Evolutionary conservation across 148 eudicot species (phyloP), one percentile per base, ranked within the genome.

Genomic region (Polygonum aviculare): DNA sequence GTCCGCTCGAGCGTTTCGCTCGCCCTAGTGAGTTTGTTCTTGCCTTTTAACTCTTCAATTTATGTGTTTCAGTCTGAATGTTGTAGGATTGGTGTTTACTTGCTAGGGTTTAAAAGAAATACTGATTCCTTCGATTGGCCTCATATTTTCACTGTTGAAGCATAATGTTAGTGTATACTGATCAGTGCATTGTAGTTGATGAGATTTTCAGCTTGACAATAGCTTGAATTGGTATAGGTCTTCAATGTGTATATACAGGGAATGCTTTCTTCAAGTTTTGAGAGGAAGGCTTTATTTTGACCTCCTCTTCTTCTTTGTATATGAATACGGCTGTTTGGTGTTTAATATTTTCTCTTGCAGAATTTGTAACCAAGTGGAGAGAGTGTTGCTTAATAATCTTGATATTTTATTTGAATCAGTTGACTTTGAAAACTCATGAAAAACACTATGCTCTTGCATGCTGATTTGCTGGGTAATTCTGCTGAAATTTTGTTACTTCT

Each of bases 291-390:
- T 67, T 44, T 67, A 41, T 38, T 67, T 63, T 67, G 35, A 67
- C 18, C 72, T 67, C 72, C 36, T 38, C 41, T 67, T 67, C 72
- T 67, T 67, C 31, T 26, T 67, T 18, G 16, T n/a, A 67, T 15
- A 5, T 67, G 44, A 38, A 38, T 31, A 62, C 12, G 65, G 33
- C 41, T 63, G 40, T 63, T 63, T 44, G 72, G 38, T 35, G 31
- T 26, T 26, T 26, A 26, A 26, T 26, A 26, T 26, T 26, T 67
- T 38, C 41, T 67, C 72, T 11, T 3, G 45, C 72, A 67, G 3
- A 67, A 16, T 35, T 36, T 67, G 44, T n/a, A 38, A 67, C 72
- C 4, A 65, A 67, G 44, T 67, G 72, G 72, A 67, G 72, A 8
- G 5, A 35, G n/a, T 67, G 72, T 67, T 36, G 72, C 72, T 67